Base-by-base conservation (phyloP, 2,329 filamentous ascomycete species). In the Davidsoniella neocaledoniae region DNA sequence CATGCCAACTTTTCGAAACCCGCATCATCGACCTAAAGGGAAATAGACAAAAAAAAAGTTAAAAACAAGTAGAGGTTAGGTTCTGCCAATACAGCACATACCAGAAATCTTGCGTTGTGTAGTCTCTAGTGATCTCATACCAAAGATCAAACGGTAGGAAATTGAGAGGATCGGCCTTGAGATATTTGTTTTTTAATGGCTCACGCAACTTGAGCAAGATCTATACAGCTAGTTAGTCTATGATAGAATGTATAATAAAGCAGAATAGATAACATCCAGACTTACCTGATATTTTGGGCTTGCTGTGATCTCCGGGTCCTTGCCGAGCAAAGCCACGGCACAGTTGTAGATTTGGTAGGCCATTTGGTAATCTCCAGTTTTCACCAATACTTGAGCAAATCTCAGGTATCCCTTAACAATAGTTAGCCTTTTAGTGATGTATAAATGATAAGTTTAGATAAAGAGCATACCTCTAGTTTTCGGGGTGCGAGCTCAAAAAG, bases 401-500 rank as follows among this genome's bases (percentile, higher is more conserved):
- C 67, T 62, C 6, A 69, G 59, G 51, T 69, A 69, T 6, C 66
- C 66, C 66, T 68, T 5, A 33, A 9, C 2, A 16, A 12, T 23
- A n/a, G 23, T 9, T 16, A 26, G 4, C 23, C 16, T 16, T 16
- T 26, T n/a, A 5, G 14, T 21, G 12, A 17, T 21, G 14, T 36
- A 39, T 16, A 14, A 29, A 23, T 21, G 21, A 21, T 16, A 25
- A 29, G 10, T 6, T 29, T 2, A 29, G 2, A 46, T 36, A 8
- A 3, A 5, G 7, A 21, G 38, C 61, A 37, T 57, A 68, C 66
- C 55, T 69, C 65, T 14, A 66, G 60, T 1, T 63, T 56, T 36
- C 60, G 58, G 19, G 67, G 67, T 5, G 66, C 63, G 40, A 69
- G 59, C 49, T 68, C 64, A 16, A 69, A 54, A 19, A 69, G 62